Evolutionary conservation across 805 yeast genomes (phyloP).

Genomic region (Saccharomycopsis synnaedendra): DNA sequence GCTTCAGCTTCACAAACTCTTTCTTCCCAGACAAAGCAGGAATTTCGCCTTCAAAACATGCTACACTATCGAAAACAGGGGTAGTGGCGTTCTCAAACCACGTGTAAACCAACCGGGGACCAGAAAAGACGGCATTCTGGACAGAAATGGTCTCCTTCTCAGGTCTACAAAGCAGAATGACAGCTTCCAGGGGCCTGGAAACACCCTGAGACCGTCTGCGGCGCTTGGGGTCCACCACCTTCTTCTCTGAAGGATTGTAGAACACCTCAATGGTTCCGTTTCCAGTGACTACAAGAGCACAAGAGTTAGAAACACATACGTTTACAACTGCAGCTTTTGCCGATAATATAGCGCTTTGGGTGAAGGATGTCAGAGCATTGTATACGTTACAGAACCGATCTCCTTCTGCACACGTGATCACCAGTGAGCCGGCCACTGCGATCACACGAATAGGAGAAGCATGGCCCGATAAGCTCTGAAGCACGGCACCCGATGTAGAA

Average conservation of each 20-base stretch:
- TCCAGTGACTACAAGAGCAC: slow-evolving; percentile 39
- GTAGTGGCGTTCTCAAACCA: slow-evolving; percentile 56
- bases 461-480: slow-evolving; percentile 63
- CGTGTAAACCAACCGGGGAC: slow-evolving; percentile 30
- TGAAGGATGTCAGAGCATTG: slow-evolving; percentile 31
- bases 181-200: slow-evolving; percentile 36
- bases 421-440: slow-evolving; percentile 28
- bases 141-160: slow-evolving; percentile 16
- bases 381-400: slow-evolving; percentile 77
- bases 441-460: slow-evolving; percentile 52
- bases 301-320: slow-evolving; percentile 26
- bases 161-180: slow-evolving; percentile 38
- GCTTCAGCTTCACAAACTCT: slow-evolving; percentile 3
- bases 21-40: not conserved
- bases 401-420: slow-evolving; percentile 62
- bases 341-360: slow-evolving; percentile 45
- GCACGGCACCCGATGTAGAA: slow-evolving; percentile 26
- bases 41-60: slow-evolving; percentile 32
- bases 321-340: slow-evolving; percentile 50
- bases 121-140: slow-evolving; percentile 23
- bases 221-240: slow-evolving; percentile 9
- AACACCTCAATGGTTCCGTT: slow-evolving; percentile 68
- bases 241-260: slow-evolving; percentile 35
- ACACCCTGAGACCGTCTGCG: slow-evolving; percentile 34
- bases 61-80: slow-evolving; percentile 44